These are phyloP conservation scores for Globisporangium parvum DNA, from an alignment of 352 stramenopile genomes.

Conservation along the genomic window DNA sequence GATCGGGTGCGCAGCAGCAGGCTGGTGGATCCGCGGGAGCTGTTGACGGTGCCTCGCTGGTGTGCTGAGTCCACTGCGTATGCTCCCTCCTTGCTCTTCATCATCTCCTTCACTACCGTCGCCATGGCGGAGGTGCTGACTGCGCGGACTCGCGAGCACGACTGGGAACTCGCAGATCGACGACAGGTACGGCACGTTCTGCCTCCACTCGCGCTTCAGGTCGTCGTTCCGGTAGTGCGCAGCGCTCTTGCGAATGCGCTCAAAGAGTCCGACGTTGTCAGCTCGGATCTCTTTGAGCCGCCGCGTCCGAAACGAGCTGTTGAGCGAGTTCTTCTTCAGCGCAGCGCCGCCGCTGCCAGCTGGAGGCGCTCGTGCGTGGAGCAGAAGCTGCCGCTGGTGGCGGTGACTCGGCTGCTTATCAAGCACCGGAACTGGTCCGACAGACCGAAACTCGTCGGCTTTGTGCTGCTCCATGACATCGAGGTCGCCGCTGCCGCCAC, in stretches of 20 bases:
- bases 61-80: not conserved
- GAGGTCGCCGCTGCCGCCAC: not conserved
- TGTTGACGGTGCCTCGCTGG: constrained; percentile 4
- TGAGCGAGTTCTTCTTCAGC: constrained; percentile 27
- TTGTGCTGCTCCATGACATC: constrained; percentile 9
- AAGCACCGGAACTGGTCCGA: constrained; percentile 17
- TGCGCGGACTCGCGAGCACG: constrained; percentile 8
- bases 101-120: not conserved
- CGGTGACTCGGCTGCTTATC: constrained; percentile 4
- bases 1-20: constrained; percentile 38
- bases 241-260: constrained; percentile 53
- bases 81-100: not conserved
- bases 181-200: constrained; percentile 64
- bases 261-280: constrained; percentile 48
- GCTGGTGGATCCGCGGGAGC: constrained; percentile 22
- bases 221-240: constrained; percentile 60
- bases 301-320: constrained; percentile 39
- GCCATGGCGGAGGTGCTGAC: constrained; percentile 1
- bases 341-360: constrained; percentile 12
- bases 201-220: constrained; percentile 52
- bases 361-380: not conserved
- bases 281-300: constrained; percentile 58
- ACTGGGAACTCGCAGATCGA: constrained; percentile 67
- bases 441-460: constrained; percentile 42
- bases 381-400: not conserved